Evolutionary conservation across 768 basidiomycete species (phyloP).

Genomic region (Leccinum broughii): DNA sequence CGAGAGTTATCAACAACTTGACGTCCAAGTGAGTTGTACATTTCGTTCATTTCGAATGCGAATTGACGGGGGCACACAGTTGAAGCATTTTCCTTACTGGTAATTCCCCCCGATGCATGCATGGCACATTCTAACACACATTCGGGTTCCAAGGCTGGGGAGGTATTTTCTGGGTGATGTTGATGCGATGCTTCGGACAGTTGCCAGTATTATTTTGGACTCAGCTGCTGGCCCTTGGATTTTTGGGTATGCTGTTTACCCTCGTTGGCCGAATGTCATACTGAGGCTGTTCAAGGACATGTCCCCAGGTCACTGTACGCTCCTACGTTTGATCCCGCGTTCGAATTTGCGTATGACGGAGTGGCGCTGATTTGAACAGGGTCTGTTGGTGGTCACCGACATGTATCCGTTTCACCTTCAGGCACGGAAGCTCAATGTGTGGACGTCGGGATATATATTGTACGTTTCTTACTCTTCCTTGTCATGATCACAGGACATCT

Average conservation of each 20-base stretch:
- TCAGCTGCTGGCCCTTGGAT: constrained; percentile 43
- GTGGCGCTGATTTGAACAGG: constrained; percentile 25
- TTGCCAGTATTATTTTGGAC: constrained; percentile 35
- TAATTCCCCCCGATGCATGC: constrained; percentile 8
- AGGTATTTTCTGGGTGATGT: constrained; percentile 32
- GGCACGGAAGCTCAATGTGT: constrained; percentile 50
- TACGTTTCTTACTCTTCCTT: constrained; percentile 41
- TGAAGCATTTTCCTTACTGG: constrained; percentile 53
- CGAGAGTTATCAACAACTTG: constrained; percentile 50
- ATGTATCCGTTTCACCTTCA: constrained; percentile 57
- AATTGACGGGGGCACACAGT: constrained; percentile 10
- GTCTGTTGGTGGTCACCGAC: constrained; percentile 48
- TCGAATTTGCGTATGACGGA: not conserved
- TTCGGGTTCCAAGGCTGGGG: constrained; percentile 27
- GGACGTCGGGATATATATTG: constrained; percentile 54
- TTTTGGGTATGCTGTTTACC: constrained; percentile 26
- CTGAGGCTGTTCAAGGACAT: constrained; percentile 36
- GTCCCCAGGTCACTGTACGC: constrained; percentile 51
- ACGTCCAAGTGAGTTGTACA: constrained; percentile 42
- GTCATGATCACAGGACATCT: constrained; percentile 20
- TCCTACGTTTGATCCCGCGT: not conserved
- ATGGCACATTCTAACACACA: constrained; percentile 10
- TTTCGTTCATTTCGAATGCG: not conserved
- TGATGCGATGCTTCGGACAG: constrained; percentile 33
- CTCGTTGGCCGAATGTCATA: not conserved